phyloP scores from a whole-genome alignment of 371 early-diverging fungal species.

The Mortierella sp. region DNA sequence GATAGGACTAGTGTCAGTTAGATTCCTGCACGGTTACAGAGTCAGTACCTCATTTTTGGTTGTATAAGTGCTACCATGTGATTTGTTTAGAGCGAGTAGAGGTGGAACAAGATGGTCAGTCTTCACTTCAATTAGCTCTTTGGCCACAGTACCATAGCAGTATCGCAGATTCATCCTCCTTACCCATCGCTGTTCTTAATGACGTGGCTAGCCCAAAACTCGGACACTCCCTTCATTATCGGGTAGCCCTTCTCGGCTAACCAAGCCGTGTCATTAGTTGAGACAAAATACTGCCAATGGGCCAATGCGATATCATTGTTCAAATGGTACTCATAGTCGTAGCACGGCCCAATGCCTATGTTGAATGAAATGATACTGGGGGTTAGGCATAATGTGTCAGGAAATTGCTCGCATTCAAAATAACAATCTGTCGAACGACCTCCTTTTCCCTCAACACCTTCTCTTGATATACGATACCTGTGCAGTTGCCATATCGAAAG shows the following conservation, averaged over 20 bases:
- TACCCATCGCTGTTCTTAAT: constrained; percentile 38
- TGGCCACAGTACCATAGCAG: too few relatives aligned
- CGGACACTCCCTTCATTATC: constrained; percentile 43
- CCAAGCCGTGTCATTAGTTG: constrained; percentile 38
- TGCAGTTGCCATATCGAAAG: constrained; percentile 44
- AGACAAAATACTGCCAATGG: constrained; percentile 45
- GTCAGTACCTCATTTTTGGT: constrained; percentile 33
- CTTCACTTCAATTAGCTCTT: not conserved
- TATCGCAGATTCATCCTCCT: not conserved
- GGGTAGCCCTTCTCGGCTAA: constrained; percentile 43
- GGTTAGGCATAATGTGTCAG: too few relatives aligned
- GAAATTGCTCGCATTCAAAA: too few relatives aligned
- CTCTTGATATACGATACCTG: constrained; percentile 25
- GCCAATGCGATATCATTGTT: constrained; percentile 49
- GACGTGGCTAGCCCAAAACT: constrained; percentile 47
- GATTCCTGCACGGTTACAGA: not conserved
- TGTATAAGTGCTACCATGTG: constrained; percentile 15
- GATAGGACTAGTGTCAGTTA: not conserved
- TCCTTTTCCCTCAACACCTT: too few relatives aligned
- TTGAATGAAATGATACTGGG: not conserved
- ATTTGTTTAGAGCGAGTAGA: too few relatives aligned
- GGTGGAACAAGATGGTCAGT: not conserved
- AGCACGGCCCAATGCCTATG: constrained; percentile 49
- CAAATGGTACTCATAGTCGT: constrained; percentile 49
- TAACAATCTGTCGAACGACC: too few relatives aligned